Base-by-base conservation (phyloP, 1,284 basidiomycete genomes). In the Tetrapyrgos nigripes region DNA sequence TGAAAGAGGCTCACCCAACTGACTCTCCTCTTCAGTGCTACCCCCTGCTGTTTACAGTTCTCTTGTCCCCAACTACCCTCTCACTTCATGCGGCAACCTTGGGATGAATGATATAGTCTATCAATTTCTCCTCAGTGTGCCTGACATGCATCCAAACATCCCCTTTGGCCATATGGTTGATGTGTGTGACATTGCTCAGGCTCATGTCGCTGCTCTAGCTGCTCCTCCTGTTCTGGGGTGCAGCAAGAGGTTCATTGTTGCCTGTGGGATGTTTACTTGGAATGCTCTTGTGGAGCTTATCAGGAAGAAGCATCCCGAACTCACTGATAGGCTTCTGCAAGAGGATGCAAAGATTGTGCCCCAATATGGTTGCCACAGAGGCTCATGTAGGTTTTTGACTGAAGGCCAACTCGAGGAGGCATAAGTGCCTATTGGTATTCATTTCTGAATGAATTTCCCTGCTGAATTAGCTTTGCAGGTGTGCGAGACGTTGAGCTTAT, bases 151-250 rank as follows among this genome's bases (percentile, higher is more conserved):
- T 35, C 57, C 50, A 44, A 43, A 43, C n/a, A 51, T 47, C 10
- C 53, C 48, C 4, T n/a, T 60, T 33, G 53, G 48, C 23, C 54
- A 60, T 19, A 27, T 55, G 46, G 44, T 60, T 21, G 58, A 60
- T 35, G 58, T 60, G 11, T 54, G 58, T 17, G 49, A 60, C 31
- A 40, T 37, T 19, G 58, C 58, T 13, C 40, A 35, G 21, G 58
- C 53, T 4, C 58, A 60, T 24, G 35, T 56, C 11, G 23, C 47
- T 14, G 53, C 53, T 4, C 43, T 60, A 6, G n/a, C 49, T 35
- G 50, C 40, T 13, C 54, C 58, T 21, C 21, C 51, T 10, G 28
- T 59, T 19, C 47, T 52, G 19, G 49, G 54, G 37, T 29, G 50
- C 13, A 33, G 56, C n/a, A 60, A 60, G 27, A 11, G 58, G 27